Base-by-base conservation (phyloP, 208 protist genomes). In the Acanthamoeba lenticulata region DNA sequence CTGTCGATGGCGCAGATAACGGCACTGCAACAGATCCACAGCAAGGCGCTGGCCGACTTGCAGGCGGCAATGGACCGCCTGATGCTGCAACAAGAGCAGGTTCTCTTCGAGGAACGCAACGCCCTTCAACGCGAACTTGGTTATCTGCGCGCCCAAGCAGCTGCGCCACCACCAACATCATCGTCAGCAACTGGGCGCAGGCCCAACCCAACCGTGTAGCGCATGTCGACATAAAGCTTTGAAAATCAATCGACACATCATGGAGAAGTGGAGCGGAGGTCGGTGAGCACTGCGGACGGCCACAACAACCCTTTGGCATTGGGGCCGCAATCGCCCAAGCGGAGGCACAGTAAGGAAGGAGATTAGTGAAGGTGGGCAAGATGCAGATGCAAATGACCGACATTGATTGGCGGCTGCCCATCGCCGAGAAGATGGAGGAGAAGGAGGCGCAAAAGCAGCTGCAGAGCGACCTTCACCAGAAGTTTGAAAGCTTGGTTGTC, bases 381-480 rank as follows among this genome's bases (percentile, higher is more conserved):
- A 77, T 77, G 67, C 67, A 77, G 67, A 77, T 77, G 67, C 67
- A 77, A 32, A 77, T 77, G 67, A 77, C 67, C 67, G 67, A 77
- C 38, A 77, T 77, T 21, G 67, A 77, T 21, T 77, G 67, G 67
- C 67, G 34, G n/a, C 29, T 77, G 67, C 67, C 67, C 11, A 36
- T 77, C 17, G 67, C 67, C 67, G 67, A 77, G 29, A 77, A 77
- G 67, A 36, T 77, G 67, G 67, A 77, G 67, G 67, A 77, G 15
- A 77, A 77, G 34, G 67, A 77, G 67, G 38, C 38, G 67, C 67
- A 77, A 32, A 77, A 77, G 34, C 67, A 77, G 34, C 67, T 77
- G 34, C 67, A 77, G 67, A 77, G 6, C 1, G 67, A 13, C 1
- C 67, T 77, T 32, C 29, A 77, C 67, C 34, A 77, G 38, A 77